phyloP scores from a whole-genome alignment of 2,329 filamentous ascomycete genomes.

The Fusarium euwallaceae region DNA sequence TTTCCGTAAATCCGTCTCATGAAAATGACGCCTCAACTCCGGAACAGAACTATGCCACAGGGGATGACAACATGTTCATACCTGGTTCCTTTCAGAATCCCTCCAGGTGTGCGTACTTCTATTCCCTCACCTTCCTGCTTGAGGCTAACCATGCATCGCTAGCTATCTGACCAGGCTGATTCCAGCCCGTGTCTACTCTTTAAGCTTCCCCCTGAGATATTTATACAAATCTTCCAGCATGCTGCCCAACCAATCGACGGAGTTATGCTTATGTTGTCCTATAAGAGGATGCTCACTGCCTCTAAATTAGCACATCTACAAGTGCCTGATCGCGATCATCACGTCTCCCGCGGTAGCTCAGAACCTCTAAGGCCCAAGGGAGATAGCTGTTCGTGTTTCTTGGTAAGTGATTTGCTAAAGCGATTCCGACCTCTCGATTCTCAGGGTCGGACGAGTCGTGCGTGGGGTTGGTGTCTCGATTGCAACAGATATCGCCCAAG shows the following conservation, averaged over 20 bases:
- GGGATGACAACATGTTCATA: constrained; percentile 1
- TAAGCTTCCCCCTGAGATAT: constrained; percentile 45
- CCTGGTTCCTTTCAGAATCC: constrained; percentile 21
- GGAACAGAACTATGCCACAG: neutral
- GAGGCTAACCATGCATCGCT: constrained; percentile 1
- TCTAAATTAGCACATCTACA: constrained; percentile 29
- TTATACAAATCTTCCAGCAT: constrained; percentile 41
- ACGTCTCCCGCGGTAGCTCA: constrained; percentile 19
- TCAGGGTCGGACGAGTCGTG: constrained; percentile 21
- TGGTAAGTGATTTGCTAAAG: constrained; percentile 30
- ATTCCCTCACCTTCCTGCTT: neutral
- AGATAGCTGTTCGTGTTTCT: constrained; percentile 23
- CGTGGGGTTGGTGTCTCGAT: constrained; percentile 41
- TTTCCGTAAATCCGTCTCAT: neutral
- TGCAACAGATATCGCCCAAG: constrained; percentile 41
- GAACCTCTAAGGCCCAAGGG: neutral
- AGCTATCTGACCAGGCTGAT: constrained; percentile 12
- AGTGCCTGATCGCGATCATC: constrained; percentile 29
- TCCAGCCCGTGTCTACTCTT: constrained; percentile 22
- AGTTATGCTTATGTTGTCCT: constrained; percentile 38
- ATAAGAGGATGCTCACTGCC: constrained; percentile 40
- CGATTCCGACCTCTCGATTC: constrained; percentile 32
- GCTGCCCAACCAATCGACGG: constrained; percentile 24
- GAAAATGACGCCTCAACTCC: constrained; percentile 27
- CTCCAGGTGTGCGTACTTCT: constrained; percentile 20